These are phyloP conservation scores for Heliamphora pulchella DNA, from an alignment of 179 eudicot genomes.

Conservation along the genomic window DNA sequence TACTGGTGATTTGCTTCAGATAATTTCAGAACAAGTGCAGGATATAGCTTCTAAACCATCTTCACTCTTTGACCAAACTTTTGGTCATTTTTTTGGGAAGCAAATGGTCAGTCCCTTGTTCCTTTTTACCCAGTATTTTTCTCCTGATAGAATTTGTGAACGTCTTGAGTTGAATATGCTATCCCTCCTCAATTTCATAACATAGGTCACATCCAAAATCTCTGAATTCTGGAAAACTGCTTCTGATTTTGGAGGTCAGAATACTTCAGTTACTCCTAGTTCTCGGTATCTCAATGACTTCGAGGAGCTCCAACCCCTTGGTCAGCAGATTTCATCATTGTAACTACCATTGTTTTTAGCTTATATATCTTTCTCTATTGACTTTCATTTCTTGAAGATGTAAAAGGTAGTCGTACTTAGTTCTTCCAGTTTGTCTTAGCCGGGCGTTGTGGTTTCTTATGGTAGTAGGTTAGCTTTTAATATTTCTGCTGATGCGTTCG, in stretches of 20 bases:
- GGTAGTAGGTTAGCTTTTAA: background rate
- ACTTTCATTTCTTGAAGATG: background rate
- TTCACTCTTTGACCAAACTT: constrained; percentile 54
- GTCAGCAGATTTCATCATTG: constrained; percentile 30
- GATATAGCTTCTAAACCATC: constrained; percentile 62
- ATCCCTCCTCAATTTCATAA: background rate
- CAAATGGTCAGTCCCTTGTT: constrained; percentile 46
- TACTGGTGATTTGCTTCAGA: constrained; percentile 35
- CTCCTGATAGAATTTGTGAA: background rate
- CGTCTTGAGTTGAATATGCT: constrained; percentile 7
- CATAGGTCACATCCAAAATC: constrained; percentile 56
- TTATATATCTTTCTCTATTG: background rate
- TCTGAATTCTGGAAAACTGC: constrained; percentile 79
- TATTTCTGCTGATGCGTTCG: background rate
- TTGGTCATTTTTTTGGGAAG: constrained; percentile 50
- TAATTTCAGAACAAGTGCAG: constrained; percentile 61
- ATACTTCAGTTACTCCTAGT: constrained; percentile 43
- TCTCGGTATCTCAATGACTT: constrained; percentile 92
- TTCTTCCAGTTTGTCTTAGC: background rate
- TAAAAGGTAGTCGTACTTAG: background rate
- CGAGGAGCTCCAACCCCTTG: constrained; percentile 89
- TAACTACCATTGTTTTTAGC: background rate
- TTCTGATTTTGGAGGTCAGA: constrained; percentile 49
- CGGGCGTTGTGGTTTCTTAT: background rate
- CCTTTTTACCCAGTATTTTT: background rate